phyloP scores from a whole-genome alignment of 2,329 filamentous ascomycete species.

The Amphichorda felina region DNA sequence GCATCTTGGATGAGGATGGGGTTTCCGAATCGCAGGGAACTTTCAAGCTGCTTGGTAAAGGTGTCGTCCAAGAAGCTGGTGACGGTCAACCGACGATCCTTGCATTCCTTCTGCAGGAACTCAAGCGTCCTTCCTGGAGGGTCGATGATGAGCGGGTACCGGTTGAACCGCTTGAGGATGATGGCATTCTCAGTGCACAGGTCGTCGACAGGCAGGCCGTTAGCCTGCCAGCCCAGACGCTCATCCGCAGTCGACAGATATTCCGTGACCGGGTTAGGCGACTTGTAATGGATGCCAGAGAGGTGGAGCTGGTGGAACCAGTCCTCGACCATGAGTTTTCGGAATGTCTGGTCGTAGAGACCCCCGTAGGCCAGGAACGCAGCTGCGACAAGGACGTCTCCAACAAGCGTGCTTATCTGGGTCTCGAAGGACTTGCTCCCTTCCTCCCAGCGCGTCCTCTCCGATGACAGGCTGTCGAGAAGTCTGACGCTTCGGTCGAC shows the following conservation, averaged over 20 bases:
- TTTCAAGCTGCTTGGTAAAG: constrained; percentile 96
- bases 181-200: constrained; percentile 98
- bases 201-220: constrained; percentile 88
- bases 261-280: constrained; percentile 87
- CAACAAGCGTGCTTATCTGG: constrained; percentile 91
- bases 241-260: constrained; percentile 96
- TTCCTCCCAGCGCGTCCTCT: constrained; percentile 88
- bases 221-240: constrained; percentile 86
- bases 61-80: constrained; percentile 97
- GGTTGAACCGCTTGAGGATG: constrained; percentile 93
- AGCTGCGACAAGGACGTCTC: constrained; percentile 90
- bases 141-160: constrained; percentile 96
- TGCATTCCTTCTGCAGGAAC: constrained; percentile 89
- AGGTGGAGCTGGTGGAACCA: constrained; percentile 89
- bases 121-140: constrained; percentile 91
- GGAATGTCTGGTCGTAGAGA: constrained; percentile 95
- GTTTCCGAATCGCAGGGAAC: constrained; percentile 92
- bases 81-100: constrained; percentile 84
- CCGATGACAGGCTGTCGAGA: constrained; percentile 88
- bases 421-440: constrained; percentile 97
- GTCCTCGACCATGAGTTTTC: constrained; percentile 95
- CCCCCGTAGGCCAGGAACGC: constrained; percentile 95
- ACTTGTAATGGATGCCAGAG: constrained; percentile 89
- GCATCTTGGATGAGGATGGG: constrained; percentile 98
- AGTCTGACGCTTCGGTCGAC: constrained; percentile 91